These are phyloP conservation scores for Stentor roeselii DNA, from an alignment of 73 alveolate genomes.

Conservation along the genomic window DNA sequence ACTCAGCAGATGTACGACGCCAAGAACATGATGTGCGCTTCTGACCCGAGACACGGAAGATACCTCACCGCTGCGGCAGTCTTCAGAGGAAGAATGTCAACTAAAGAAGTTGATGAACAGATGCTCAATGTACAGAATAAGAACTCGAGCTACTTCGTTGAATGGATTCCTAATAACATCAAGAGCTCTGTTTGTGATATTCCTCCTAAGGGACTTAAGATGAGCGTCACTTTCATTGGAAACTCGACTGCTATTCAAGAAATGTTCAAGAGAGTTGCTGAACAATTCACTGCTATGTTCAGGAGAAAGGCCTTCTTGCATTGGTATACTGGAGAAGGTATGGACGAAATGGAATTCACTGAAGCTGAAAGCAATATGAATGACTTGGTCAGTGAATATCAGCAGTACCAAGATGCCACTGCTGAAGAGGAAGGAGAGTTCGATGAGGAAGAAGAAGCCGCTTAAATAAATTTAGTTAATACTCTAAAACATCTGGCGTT, in stretches of 20 bases:
- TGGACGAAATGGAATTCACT: slow-evolving; percentile 83
- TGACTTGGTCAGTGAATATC: slow-evolving; percentile 72
- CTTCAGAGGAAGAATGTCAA: slow-evolving; percentile 96
- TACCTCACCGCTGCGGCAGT: slow-evolving; percentile 88
- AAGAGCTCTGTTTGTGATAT: slow-evolving; percentile 87
- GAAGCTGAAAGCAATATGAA: slow-evolving; percentile 71
- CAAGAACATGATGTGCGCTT: slow-evolving; percentile 99
- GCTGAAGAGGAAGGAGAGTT: slow-evolving; percentile 80
- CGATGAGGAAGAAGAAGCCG: slow-evolving; percentile 76
- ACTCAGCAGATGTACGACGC: no score
- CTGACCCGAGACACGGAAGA: slow-evolving; percentile 98
- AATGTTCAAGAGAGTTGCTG: slow-evolving; percentile 67
- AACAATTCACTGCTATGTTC: slow-evolving; percentile 73
- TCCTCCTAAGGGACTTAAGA: slow-evolving; percentile 67
- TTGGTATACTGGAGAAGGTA: slow-evolving; percentile 65
- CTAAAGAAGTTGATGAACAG: slow-evolving; percentile 90
- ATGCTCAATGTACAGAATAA: slow-evolving; percentile 74
- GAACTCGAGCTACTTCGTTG: slow-evolving; percentile 95
- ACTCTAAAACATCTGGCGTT: no score
- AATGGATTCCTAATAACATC: slow-evolving; percentile 87
- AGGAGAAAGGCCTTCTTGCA: slow-evolving; percentile 74
- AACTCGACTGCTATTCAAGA: slow-evolving; percentile 76
- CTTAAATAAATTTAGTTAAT: no score
- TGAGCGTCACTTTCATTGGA: slow-evolving; percentile 64
- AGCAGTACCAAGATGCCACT: slow-evolving; percentile 73